phyloP scores from a whole-genome alignment of 2,329 filamentous ascomycete species.

The Exophiala viscosa region DNA sequence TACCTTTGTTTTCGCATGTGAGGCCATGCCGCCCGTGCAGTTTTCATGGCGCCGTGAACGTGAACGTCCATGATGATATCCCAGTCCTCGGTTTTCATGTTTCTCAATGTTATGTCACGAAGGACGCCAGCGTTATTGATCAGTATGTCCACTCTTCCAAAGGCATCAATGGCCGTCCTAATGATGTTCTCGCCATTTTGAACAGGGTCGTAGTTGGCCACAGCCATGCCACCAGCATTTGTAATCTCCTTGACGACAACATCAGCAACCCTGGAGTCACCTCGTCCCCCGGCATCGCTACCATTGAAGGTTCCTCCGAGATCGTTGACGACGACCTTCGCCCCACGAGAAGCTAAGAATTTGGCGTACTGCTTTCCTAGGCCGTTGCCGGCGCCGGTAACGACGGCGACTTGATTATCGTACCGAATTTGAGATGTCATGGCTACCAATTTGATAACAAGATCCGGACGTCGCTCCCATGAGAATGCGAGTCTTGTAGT shows the following conservation, averaged over 20 bases:
- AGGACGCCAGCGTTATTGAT: slow-evolving; percentile 46
- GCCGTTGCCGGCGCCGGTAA: slow-evolving; percentile 80
- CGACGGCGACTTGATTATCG: slow-evolving; percentile 82
- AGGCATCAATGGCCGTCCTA: slow-evolving; percentile 21
- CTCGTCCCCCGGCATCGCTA: slow-evolving; percentile 80
- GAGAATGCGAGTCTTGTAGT: no score
- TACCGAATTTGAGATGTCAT: slow-evolving; percentile 70
- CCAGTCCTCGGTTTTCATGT: slow-evolving; percentile 96
- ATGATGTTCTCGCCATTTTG: slow-evolving; percentile 82
- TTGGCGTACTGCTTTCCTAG: slow-evolving; percentile 75
- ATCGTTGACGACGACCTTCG: slow-evolving; percentile 94
- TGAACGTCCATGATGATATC: slow-evolving; percentile 91
- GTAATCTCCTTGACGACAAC: slow-evolving; percentile 53
- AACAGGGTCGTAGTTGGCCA: slow-evolving; percentile 84
- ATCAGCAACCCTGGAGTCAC: slow-evolving; percentile 56
- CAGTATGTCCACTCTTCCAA: slow-evolving; percentile 22
- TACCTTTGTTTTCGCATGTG: slow-evolving; percentile 99
- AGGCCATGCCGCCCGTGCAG: slow-evolving; percentile 88
- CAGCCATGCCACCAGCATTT: slow-evolving; percentile 85
- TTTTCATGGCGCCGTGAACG: slow-evolving; percentile 91
- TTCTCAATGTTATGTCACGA: slow-evolving; percentile 93
- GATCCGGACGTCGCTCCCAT: no score
- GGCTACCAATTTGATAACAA: background rate
- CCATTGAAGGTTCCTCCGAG: slow-evolving; percentile 88
- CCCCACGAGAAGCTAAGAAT: slow-evolving; percentile 88